Evolutionary conservation across 2,329 filamentous ascomycete species (phyloP).

Genomic region (Penicillium sclerotiorum): DNA sequence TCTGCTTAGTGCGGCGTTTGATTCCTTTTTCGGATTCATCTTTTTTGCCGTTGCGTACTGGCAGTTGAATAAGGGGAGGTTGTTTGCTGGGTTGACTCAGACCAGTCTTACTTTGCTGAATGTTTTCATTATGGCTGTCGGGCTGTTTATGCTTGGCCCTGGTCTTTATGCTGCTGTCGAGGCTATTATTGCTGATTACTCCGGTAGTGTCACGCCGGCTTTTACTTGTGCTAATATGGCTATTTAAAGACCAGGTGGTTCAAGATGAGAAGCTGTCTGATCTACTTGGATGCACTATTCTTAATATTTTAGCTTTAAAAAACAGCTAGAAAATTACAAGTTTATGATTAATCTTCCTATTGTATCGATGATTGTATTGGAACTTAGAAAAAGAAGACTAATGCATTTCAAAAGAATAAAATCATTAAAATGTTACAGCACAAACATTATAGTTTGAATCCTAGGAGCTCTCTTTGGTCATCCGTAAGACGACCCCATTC

Average conservation of each 20-base stretch:
- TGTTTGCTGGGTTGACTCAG: constrained; percentile 42
- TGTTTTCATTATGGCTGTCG: constrained; percentile 48
- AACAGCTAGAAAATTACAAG: no score
- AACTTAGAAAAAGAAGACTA: no score
- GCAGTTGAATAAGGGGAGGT: constrained; percentile 44
- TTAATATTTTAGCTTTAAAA: no score
- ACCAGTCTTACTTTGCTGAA: constrained; percentile 50
- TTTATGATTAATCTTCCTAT: no score
- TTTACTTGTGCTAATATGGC: constrained; percentile 55
- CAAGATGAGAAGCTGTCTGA: no score
- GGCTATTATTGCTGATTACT: constrained; percentile 56
- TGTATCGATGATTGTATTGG: no score
- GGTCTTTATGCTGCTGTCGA: constrained; percentile 57
- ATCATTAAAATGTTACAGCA: no score
- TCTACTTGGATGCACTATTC: no score
- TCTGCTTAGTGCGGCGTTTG: constrained; percentile 51
- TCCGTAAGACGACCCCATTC: constrained; percentile 75
- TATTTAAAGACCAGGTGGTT: no score
- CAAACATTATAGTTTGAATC: constrained; percentile 39
- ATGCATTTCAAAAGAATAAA: no score
- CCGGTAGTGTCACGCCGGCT: constrained; percentile 47
- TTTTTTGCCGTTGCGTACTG: constrained; percentile 56
- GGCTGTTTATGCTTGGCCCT: constrained; percentile 55
- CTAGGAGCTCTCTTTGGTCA: constrained; percentile 57
- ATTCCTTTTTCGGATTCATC: constrained; percentile 56